Conservation (phyloP, 306 rosid genomes). For the Calophaca sinica region DNA sequence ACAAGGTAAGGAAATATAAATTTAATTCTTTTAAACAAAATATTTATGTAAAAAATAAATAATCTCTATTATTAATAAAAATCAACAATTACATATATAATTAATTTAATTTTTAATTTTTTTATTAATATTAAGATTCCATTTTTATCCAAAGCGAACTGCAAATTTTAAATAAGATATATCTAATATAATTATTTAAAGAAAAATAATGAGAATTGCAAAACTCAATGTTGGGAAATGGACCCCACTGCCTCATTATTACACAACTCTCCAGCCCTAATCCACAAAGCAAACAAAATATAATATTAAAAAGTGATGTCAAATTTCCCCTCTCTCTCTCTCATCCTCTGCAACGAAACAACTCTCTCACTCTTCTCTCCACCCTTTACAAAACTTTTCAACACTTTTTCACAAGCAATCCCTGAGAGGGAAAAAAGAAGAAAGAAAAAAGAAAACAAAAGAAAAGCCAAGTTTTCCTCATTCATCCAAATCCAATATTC, state of each 20-base stretch:
- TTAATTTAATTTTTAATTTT: too few relatives aligned
- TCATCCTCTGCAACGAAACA: constrained; percentile 42
- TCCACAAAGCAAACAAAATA: constrained; percentile 43
- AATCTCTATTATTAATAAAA: too few relatives aligned
- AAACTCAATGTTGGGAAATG: constrained; percentile 12
- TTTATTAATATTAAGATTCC: too few relatives aligned
- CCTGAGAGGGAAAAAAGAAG: constrained; percentile 26
- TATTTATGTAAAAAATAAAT: too few relatives aligned
- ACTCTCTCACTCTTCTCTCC: constrained; percentile 20
- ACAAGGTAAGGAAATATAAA: too few relatives aligned
- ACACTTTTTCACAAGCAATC: constrained; percentile 72
- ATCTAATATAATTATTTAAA: too few relatives aligned
- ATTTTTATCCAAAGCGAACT: too few relatives aligned
- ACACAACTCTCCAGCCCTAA: constrained; percentile 47
- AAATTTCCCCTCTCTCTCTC: constrained; percentile 35
- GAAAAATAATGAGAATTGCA: neutral
- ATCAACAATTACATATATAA: too few relatives aligned
- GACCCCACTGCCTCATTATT: constrained; percentile 47
- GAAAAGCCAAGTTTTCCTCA: constrained; percentile 46
- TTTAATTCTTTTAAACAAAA: too few relatives aligned
- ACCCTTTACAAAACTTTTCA: constrained; percentile 41
- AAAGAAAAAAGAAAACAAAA: neutral
- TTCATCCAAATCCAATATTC: constrained; percentile 53
- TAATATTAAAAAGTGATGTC: constrained; percentile 41
- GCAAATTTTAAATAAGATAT: too few relatives aligned